phyloP scores from a whole-genome alignment of 257 asterid species.

The Oldenlandia corymbosa region DNA sequence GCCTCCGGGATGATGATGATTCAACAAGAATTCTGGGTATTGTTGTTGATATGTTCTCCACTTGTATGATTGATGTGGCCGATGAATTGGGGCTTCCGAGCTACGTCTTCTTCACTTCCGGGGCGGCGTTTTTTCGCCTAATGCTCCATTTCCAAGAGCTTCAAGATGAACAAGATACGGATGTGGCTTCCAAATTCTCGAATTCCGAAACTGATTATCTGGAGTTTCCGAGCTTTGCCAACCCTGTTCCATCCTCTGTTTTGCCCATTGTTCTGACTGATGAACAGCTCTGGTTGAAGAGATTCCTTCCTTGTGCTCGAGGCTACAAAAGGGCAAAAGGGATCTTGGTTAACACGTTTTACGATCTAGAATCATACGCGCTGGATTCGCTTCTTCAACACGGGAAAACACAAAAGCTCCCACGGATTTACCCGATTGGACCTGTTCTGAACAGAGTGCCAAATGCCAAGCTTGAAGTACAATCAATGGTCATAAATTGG shows the following conservation, averaged over 20 bases:
- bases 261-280: slow-evolving; percentile 43
- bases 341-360: slow-evolving; percentile 47
- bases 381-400: slow-evolving; percentile 26
- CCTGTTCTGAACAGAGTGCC: slow-evolving; percentile 44
- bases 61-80: slow-evolving; percentile 18
- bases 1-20: background rate
- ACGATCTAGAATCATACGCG: slow-evolving; percentile 44
- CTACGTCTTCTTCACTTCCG: slow-evolving; percentile 56
- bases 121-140: slow-evolving; percentile 52
- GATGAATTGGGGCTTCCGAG: slow-evolving; percentile 27
- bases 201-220: slow-evolving; percentile 23
- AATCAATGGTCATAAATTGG: slow-evolving; percentile 29
- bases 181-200: slow-evolving; percentile 32
- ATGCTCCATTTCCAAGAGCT: slow-evolving; percentile 57
- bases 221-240: slow-evolving; percentile 34
- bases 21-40: slow-evolving; percentile 15
- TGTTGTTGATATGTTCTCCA: slow-evolving; percentile 19
- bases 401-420: slow-evolving; percentile 9
- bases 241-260: slow-evolving; percentile 36
- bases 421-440: slow-evolving; percentile 49
- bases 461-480: background rate
- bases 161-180: slow-evolving; percentile 39
- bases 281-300: slow-evolving; percentile 33
- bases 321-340: slow-evolving; percentile 53
- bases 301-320: slow-evolving; percentile 51